A percentile compares a stretch with the other conserved stretches of the same genome.
These are phyloP conservation scores for Kregervanrija fluxuum DNA, from an alignment of 805 yeast species.

Conservation along the genomic window DNA sequence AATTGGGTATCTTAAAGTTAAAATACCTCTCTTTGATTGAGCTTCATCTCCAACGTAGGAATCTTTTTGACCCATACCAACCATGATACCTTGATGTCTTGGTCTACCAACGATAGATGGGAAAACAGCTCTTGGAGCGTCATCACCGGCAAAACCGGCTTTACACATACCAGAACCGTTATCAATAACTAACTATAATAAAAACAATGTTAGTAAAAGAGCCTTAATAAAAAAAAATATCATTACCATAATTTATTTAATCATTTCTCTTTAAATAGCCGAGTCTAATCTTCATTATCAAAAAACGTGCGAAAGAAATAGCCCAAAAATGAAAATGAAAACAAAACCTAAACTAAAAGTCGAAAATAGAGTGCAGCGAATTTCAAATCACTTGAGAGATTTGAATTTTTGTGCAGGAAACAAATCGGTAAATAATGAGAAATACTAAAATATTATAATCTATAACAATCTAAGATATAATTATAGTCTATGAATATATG, in stretches of 20 bases:
- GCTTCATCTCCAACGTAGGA: constrained; percentile 99
- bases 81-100: constrained; percentile 99
- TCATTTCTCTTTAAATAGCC: neutral
- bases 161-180: constrained; percentile 99
- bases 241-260: constrained; percentile 1
- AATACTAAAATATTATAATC: neutral
- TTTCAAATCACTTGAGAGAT: neutral
- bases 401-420: neutral
- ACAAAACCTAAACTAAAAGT: neutral
- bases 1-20: constrained; percentile 96
- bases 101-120: constrained; percentile 99
- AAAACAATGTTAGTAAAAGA: constrained; percentile 4
- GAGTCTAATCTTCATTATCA: neutral
- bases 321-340: neutral
- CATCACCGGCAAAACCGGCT: constrained; percentile 99
- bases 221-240: neutral
- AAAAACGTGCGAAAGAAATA: neutral
- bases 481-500: neutral
- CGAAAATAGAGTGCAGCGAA: neutral
- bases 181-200: constrained; percentile 71
- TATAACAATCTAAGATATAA: neutral
- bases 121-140: constrained; percentile 99
- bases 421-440: neutral
- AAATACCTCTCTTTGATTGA: constrained; percentile 99
- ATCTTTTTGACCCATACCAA: constrained; percentile 99